Base-by-base conservation (phyloP, 345 rosid genomes). In the Populus alba region DNA sequence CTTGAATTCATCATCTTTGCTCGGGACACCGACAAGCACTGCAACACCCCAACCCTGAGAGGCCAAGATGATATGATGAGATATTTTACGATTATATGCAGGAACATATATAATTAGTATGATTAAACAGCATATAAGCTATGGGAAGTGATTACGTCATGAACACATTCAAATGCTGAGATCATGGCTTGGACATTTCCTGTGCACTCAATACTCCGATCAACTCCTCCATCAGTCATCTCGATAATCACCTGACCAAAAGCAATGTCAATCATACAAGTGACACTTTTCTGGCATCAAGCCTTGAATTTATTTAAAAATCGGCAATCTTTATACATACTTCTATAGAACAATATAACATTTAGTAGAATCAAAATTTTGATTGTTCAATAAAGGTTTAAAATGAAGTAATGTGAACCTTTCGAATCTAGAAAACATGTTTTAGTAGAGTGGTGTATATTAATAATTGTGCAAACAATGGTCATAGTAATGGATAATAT, bases 41-140 rank as follows among this genome's bases (percentile, higher is more conserved):
- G 87, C 90, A 3, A 90, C 90, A 8, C 92, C 91, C 89, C 89
- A 88, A 1, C 89, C 90, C 92, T 89, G 83, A 66, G 3, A 53
- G 16, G 29, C 8, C 25, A 69, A 62, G 51, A 61, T 55, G 66
- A 72, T 51, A 3, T 33, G 33, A 39, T 51, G 0, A 47, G 53
- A 6, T 20, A 3, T 3, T 66, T 65, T 72, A 43, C 15, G 47
- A 43, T 43, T 11, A 11, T 1, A 43, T 10, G 13, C 47, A 43
- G 47, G 47, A 0, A 37, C 7, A 2, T 71, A 5, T 67, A 16
- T 3, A 37, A 49, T 1, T 3, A 33, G 0, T 12, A 53, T 27
- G 45, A 12, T 16, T 62, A 1, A 25, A 7, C 47, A 70, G 25
- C 68, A 29, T 23, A 27, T 29, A 8, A 70, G 5, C 7, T 3